A percentile compares a stretch with the other conserved stretches of the same genome.
Conservation (phyloP, 306 rosid species). For the Astragalus membranaceus region DNA sequence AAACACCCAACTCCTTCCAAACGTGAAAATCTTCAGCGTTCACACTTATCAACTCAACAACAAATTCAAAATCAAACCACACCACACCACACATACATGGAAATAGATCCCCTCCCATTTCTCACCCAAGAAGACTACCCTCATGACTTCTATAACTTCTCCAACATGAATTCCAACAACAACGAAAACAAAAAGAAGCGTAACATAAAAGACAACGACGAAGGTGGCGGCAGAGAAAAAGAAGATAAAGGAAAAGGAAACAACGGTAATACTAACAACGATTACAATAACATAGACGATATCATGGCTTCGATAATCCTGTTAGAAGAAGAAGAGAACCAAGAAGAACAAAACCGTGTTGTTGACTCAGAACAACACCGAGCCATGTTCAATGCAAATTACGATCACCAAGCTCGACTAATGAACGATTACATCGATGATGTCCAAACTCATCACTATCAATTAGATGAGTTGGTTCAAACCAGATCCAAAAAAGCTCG, state of each 20-base stretch:
- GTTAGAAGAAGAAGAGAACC: conserved; percentile 49
- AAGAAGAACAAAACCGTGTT: conserved; percentile 18
- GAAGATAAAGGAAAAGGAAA: not conserved
- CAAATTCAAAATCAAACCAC: not conserved
- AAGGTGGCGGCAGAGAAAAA: not conserved
- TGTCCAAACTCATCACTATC: conserved; percentile 24
- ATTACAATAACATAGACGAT: conserved; percentile 8
- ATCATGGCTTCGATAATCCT: conserved; percentile 39
- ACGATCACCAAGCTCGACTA: conserved; percentile 22
- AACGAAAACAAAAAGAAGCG: conserved; percentile 23
- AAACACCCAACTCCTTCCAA: not conserved
- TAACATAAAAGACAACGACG: conserved; percentile 16
- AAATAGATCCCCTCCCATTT: conserved; percentile 37
- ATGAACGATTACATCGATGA: conserved; percentile 32
- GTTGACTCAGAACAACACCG: conserved; percentile 26
- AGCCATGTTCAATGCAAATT: conserved; percentile 10
- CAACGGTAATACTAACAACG: not conserved
- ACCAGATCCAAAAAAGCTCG: conserved; percentile 32
- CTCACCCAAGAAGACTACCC: conserved; percentile 50
- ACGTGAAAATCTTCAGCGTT: conserved; percentile 12
- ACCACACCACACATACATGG: conserved; percentile 31
- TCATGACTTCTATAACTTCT: conserved; percentile 18
- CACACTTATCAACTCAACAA: conserved; percentile 24
- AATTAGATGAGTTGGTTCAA: conserved; percentile 13
- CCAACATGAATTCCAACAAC: conserved; percentile 33